phyloP scores from a whole-genome alignment of 495 filamentous ascomycete species.

The Talaromyces ruber region DNA sequence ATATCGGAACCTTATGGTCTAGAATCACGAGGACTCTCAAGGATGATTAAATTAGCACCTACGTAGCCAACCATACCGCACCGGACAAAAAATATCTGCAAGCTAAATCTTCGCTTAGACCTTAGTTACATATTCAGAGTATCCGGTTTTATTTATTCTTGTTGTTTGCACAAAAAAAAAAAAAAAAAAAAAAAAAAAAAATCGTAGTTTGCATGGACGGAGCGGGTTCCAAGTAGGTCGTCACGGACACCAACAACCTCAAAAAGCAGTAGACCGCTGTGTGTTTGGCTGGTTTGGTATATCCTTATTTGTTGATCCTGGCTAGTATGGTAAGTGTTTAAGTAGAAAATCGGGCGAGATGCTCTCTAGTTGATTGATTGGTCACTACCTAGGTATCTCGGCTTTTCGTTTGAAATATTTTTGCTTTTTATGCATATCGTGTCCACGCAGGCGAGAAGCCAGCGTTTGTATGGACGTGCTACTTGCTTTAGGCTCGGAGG shows the following conservation, averaged over 20 bases:
- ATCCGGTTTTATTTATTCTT: neutral
- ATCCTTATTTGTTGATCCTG: neutral
- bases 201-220: neutral
- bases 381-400: neutral
- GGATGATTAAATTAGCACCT: neutral
- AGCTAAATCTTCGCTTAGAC: neutral
- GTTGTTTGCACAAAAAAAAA: no score
- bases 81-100: neutral
- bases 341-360: no score
- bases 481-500: neutral
- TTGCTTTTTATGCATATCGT: neutral
- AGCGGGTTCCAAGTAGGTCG: neutral
- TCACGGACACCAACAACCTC: neutral
- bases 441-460: neutral
- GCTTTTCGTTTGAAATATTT: neutral
- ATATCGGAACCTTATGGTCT: neutral
- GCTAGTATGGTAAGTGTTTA: neutral
- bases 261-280: neutral
- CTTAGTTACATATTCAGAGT: neutral
- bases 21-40: neutral
- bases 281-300: neutral
- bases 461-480: neutral
- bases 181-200: no score
- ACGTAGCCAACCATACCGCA: neutral
- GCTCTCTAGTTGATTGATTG: neutral